Evolutionary conservation across 805 yeast species (phyloP), one percentile per base, ranked within the genome.

Genomic region (Saturnispora saitoi): DNA sequence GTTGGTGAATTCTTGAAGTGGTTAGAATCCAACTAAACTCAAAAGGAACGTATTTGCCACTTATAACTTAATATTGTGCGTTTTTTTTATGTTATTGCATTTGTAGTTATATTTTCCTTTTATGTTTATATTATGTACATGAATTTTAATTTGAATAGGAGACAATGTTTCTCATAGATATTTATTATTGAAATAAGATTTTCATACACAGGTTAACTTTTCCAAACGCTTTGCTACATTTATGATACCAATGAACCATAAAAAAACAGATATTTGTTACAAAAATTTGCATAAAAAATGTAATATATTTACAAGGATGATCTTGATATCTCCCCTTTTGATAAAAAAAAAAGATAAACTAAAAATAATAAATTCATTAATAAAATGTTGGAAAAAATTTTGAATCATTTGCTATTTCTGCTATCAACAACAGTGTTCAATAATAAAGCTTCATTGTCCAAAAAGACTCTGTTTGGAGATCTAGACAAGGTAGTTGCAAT

Each of bases 371-470:
- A 14, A 30, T 14, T 42, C 14, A 29, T 31, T 20, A 17, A 42
- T 28, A 26, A 44, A 44, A 12, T 24, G 28, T 17, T n/a, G 22
- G 14, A 36, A 26, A 31, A 26, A 12, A 15, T 32, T 19, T 32
- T 28, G 28, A 12, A 26, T 41, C 52, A 62, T 53, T 60, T 60
- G 44, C 56, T 57, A 61, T 69, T 56, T 73, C 96, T 81, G 36
- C 83, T 70, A 67, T 91, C 98, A 45, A 83, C 73, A 37, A 85
- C 81, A 9, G 96, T 91, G 69, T 91, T 87, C 66, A 93, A 78
- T 67, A 93, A 76, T 67, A 93, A 79, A 26, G 97, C 83, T 69
- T 87, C 95, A 66, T 86, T 90, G 64, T 91, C 96, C 62, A 93
- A 77, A 60, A 91, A 75, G 60, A 93, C 88, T 66, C 80, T 81